These are phyloP conservation scores for Pistacia atlantica DNA, from an alignment of 345 rosid species.

Conservation along the genomic window DNA sequence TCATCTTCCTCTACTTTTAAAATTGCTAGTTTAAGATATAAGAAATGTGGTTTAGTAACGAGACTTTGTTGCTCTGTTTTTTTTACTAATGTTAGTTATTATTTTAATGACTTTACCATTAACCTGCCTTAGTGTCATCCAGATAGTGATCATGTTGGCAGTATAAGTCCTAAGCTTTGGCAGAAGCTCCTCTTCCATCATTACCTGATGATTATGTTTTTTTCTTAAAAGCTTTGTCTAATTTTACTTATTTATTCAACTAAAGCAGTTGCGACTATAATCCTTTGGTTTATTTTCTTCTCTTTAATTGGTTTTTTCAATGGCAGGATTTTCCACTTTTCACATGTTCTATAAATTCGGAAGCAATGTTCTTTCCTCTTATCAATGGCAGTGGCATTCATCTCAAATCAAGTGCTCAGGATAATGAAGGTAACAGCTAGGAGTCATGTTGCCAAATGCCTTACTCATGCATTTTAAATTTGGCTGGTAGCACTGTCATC, in stretches of 20 bases:
- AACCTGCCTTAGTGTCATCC: background rate
- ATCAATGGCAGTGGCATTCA: slow-evolving; percentile 36
- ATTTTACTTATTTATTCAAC: background rate
- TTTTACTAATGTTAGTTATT: background rate
- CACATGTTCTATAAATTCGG: slow-evolving; percentile 45
- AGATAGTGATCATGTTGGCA: too few species aligned
- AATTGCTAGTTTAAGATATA: background rate
- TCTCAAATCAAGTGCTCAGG: slow-evolving; percentile 37
- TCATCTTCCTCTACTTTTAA: background rate
- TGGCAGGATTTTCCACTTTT: slow-evolving; percentile 38
- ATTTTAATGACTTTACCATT: background rate
- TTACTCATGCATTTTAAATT: background rate
- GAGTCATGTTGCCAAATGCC: background rate
- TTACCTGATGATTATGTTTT: too few species aligned
- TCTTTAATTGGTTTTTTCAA: background rate
- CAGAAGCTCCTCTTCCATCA: too few species aligned
- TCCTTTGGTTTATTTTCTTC: background rate
- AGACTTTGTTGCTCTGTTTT: background rate
- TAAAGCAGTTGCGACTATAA: background rate
- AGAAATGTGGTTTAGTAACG: background rate
- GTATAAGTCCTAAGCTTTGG: too few species aligned
- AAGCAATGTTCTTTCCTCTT: slow-evolving; percentile 73
- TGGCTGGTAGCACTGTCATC: background rate
- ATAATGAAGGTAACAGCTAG: slow-evolving; percentile 35
- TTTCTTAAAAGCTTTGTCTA: too few species aligned